A percentile compares a stretch with the other conserved stretches of the same genome.
phyloP scores from a whole-genome alignment of 75 land plant species.

The Pinus tabuliformis region DNA sequence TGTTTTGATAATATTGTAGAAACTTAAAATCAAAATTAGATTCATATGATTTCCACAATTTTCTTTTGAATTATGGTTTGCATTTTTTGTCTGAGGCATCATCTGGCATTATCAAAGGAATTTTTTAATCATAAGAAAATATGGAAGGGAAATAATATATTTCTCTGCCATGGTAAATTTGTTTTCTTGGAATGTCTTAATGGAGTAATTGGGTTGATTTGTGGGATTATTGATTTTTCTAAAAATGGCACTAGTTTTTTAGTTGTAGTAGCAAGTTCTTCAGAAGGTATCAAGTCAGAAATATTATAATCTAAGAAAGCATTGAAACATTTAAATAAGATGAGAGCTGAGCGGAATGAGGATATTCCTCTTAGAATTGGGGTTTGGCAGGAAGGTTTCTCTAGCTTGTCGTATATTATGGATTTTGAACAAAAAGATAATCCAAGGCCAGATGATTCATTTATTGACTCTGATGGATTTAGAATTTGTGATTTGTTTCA shows the following conservation, averaged over 20 bases:
- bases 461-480: constrained; percentile 87
- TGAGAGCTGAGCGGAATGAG: constrained; percentile 64
- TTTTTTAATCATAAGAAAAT: too few species aligned
- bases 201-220: too few species aligned
- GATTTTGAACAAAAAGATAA: constrained; percentile 63
- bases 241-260: neutral
- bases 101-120: too few species aligned
- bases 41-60: too few species aligned
- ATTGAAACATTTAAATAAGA: constrained; percentile 71
- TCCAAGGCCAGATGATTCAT: constrained; percentile 66
- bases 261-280: constrained; percentile 24
- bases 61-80: too few species aligned
- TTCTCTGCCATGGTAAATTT: too few species aligned
- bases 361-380: constrained; percentile 90
- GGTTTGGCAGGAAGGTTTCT: constrained; percentile 97
- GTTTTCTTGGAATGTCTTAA: too few species aligned
- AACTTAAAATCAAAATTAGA: too few species aligned
- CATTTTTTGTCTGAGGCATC: too few species aligned
- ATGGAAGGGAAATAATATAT: too few species aligned
- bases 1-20: too few species aligned
- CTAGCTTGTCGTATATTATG: constrained; percentile 90
- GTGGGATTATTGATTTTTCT: neutral
- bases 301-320: constrained; percentile 78
- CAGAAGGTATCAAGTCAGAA: constrained; percentile 63
- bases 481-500: constrained; percentile 59